Evolutionary conservation across 2,329 filamentous ascomycete genomes (phyloP), one percentile per base, ranked within the genome.

Genomic region (Capronia americana): DNA sequence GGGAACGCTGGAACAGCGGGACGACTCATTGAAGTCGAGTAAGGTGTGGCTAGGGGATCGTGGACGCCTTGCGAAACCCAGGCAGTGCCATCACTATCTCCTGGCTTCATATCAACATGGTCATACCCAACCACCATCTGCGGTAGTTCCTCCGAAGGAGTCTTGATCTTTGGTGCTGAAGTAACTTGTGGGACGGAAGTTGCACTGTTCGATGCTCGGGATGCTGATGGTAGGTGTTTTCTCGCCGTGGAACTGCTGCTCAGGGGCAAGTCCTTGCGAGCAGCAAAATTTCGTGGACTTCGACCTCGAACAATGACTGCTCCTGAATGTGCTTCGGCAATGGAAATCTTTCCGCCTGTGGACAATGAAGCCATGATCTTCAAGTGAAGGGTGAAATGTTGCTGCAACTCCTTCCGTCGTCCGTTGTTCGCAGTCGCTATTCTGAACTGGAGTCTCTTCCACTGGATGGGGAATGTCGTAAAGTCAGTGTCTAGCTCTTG

Each of bases 351-450:
- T 38, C 85, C 85, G n/a, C 92, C 92, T 67, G 92, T 95, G 0
- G 92, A 86, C 57, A 98, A 81, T 0, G 92, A 95, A 17, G 90
- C 93, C 70, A 93, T 83, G 10, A 97, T 89, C 78, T 94, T 96
- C 59, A 98, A 82, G 69, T 93, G 90, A 65, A 98, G 85, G 11
- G 96, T 89, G 78, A 98, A 98, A 80, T 98, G 94, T 76, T 98
- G 94, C 76, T 98, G 94, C 54, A 98, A 85, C 77, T 98, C 94
- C 81, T 97, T 96, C 69, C 94, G 86, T 67, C 94, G 88, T 11
- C 94, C 94, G 76, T 98, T 98, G 80, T 98, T 98, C 64, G 94
- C 94, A 8, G 94, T 98, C 20, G 94, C 94, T 77, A 94, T 96
- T 73, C 94, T 86, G 76, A 98, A 98, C 74, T 98, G 94, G 68